Conservation (phyloP, 139 green algal species). For the Chlorokybus atmophyticus region DNA sequence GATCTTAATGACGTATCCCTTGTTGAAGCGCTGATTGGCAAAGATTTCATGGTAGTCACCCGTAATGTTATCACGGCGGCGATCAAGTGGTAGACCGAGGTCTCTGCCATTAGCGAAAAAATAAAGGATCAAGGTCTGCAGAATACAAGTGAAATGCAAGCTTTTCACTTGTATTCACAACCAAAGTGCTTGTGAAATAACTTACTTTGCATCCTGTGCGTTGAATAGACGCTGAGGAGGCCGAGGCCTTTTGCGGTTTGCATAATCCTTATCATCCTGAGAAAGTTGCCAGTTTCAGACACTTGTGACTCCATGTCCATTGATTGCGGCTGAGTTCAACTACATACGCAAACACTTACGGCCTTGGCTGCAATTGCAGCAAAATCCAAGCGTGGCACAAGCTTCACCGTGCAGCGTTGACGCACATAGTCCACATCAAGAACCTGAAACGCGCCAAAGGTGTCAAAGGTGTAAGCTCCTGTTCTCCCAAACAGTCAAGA, state of each 20-base stretch:
- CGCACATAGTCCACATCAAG: conserved; percentile 60
- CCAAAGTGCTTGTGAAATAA: too few species aligned
- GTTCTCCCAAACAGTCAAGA: too few species aligned
- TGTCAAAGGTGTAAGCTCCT: too few species aligned
- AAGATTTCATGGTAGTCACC: conserved; percentile 21
- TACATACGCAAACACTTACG: too few species aligned
- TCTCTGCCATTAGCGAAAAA: conserved; percentile 13
- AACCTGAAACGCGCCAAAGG: too few species aligned
- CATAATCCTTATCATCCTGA: conserved; percentile 1
- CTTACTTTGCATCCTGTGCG: conserved; percentile 19
- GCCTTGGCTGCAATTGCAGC: too few species aligned
- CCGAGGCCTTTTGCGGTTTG: conserved; percentile 12
- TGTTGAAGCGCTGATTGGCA: conserved; percentile 41
- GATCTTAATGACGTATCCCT: conserved; percentile 67
- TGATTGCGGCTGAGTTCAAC: too few species aligned
- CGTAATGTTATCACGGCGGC: conserved; percentile 23
- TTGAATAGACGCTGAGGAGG: conserved; percentile 23
- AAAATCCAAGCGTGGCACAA: conserved; percentile 77
- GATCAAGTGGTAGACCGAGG: conserved; percentile 28
- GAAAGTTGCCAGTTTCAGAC: too few species aligned
- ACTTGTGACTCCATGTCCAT: too few species aligned
- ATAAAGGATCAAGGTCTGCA: too few species aligned
- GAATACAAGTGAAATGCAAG: too few species aligned
- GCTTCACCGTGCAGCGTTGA: conserved; percentile 34
- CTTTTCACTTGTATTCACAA: too few species aligned